Evolutionary conservation across 805 yeast species (phyloP), one percentile per base, ranked within the genome.

Genomic region (Tetrapisispora taiwanensis): DNA sequence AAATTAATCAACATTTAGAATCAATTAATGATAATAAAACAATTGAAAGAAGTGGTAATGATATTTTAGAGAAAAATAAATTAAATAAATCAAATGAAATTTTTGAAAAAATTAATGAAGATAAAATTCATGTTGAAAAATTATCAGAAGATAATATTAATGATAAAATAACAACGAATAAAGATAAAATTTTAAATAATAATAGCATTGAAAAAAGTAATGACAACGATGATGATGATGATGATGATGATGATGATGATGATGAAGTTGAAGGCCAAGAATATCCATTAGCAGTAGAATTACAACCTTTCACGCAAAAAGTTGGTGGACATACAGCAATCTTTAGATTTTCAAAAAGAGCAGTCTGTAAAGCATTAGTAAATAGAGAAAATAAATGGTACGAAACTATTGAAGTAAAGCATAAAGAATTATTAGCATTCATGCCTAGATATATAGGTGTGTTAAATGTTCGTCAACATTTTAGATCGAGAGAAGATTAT

Each of bases 251-350:
- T 3, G 50, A 54, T 5, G 56, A 52, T 1, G 56, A 52, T 3
- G 58, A 54, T 9, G 60, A 55, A 6, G 58, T 53, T 12, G 60
- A 58, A 9, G 62, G 62, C 9, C 62, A 66, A 7, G 66, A 70
- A 34, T 83, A 71, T 51, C 84, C 88, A 3, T 65, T 87, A 27
- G 84, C 95, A 1, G 95, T 89, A 1, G 97, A 90, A 60, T 66
- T 90, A 46, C 77, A 85, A 43, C 97, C 97, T 1, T 90, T 89
- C 65, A 80, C 81, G 45, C 88, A 92, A 59, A 88, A 85, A 58
- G 97, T 92, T 19, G 99, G 99, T 7, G 99, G 99, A 0, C 99
- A 92, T 60, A 90, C 97, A 0, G 97, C 97, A 1, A 88, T 92
- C 30, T 92, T 90, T 67, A 76, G 90, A 51, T 92, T 92, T 59